Evolutionary conservation across 768 basidiomycete genomes (phyloP), one percentile per base, ranked within the genome.

Genomic region (Xerocomellus intermedius): DNA sequence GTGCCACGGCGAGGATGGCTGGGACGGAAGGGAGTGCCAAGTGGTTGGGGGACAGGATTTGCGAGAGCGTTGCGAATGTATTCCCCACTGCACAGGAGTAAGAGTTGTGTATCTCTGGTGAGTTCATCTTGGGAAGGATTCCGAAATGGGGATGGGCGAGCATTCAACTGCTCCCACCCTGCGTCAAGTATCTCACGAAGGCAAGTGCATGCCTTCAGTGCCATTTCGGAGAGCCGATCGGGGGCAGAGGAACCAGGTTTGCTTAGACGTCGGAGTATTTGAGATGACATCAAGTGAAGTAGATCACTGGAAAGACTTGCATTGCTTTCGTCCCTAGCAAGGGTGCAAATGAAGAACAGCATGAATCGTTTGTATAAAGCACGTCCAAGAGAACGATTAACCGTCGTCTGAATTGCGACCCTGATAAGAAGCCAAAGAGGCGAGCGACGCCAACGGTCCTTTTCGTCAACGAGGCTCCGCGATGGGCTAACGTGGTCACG

Each of bases 301-400:
- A 67, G 30, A 36, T 70, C 60, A 45, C 54, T 67, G 5, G 56
- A 42, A 35, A 59, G 43, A n/a, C 59, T 17, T 0, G 5, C 4
- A 2, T 56, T 38, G 2, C 64, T 47, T 2, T 66, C 68, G 2
- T 62, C 21, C 12, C 56, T 49, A 4, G 76, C 54, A 2, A 66
- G 42, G 22, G 57, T 42, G 2, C 71, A 61, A 32, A 75, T 54
- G 49, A 81, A 65, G 48, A 73, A 80, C 2, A 77, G 52, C 60
- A 80, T 74, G 64, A 83, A 83, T 9, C 36, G 12, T 49, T 82
- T 83, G 66, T 83, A 83, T 1, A 61, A 64, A 8, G 39, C 39
- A 14, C 53, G 8, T 19, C 55, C 57, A 33, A 54, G 24, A 10
- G 44, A 49, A 5, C 53, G 48, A 49, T 50, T 35, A 4, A 69